A percentile compares a stretch with the other conserved stretches of the same genome.
Evolutionary conservation across 2,329 filamentous ascomycete species (phyloP).

Genomic region (Colletotrichum theobromicola): DNA sequence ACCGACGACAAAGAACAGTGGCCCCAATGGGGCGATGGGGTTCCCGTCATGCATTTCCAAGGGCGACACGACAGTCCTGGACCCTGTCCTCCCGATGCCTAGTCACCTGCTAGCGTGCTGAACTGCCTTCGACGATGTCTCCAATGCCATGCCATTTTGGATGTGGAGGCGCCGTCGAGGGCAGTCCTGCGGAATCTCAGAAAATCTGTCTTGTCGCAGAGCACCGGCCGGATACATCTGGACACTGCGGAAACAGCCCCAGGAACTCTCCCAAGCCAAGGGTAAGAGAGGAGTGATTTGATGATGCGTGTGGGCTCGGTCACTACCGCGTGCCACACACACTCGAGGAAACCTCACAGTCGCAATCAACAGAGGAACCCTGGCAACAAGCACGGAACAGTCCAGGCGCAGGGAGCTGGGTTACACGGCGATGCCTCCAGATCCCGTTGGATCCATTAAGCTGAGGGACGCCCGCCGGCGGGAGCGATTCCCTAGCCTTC

Average conservation of each 20-base stretch:
- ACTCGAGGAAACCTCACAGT: neutral
- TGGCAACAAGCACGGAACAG: neutral
- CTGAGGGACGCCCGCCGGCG: neutral
- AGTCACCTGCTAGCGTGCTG: neutral
- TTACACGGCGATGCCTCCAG: neutral
- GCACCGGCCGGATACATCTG: neutral
- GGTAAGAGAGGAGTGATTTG: neutral
- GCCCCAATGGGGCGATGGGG: neutral
- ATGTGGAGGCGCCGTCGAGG: neutral
- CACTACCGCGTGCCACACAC: neutral
- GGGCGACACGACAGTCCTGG: neutral
- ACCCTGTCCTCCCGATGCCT: neutral
- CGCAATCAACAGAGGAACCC: neutral
- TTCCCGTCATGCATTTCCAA: neutral
- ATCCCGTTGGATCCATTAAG: neutral
- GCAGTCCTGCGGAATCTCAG: neutral
- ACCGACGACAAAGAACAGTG: neutral
- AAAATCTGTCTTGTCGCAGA: neutral
- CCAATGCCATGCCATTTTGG: neutral
- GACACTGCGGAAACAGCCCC: neutral
- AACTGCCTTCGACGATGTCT: neutral
- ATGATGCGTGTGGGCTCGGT: neutral
- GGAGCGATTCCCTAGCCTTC: neutral
- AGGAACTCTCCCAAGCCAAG: neutral
- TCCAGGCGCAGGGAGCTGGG: neutral